phyloP scores from a whole-genome alignment of 495 filamentous ascomycete species.

The Trypethelium eluteriae region DNA sequence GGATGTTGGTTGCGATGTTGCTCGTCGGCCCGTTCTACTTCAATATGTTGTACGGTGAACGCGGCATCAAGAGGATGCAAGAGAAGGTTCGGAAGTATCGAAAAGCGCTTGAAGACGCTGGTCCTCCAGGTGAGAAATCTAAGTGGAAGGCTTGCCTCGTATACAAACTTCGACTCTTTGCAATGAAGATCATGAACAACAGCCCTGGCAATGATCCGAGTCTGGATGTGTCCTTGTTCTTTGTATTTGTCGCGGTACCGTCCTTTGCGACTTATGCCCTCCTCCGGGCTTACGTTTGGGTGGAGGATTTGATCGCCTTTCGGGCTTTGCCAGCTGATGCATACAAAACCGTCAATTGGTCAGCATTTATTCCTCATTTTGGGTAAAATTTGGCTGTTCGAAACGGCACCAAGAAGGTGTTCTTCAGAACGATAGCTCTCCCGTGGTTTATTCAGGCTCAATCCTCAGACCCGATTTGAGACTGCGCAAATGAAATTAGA shows the following conservation, averaged over 20 bases:
- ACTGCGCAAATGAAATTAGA: no score
- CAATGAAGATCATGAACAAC: neutral
- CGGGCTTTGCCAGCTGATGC: constrained; percentile 17
- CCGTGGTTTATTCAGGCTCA: no score
- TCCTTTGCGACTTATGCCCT: neutral
- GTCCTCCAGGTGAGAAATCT: neutral
- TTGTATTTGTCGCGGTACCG: constrained; percentile 11
- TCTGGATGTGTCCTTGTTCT: neutral
- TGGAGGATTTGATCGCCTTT: constrained; percentile 19
- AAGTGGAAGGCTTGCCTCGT: neutral
- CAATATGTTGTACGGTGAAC: neutral
- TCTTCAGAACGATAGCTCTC: no score
- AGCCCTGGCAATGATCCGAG: neutral
- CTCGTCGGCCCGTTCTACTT: neutral
- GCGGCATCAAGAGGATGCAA: neutral
- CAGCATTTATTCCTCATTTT: constrained; percentile 21
- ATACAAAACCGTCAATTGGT: constrained; percentile 19
- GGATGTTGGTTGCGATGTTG: neutral
- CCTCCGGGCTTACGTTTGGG: constrained; percentile 12
- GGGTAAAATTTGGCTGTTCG: neutral
- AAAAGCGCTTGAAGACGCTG: neutral
- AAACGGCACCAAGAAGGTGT: neutral
- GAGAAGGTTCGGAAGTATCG: neutral
- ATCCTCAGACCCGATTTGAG: no score
- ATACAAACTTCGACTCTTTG: neutral